These are phyloP conservation scores for Camillea tinctor DNA, from an alignment of 2,329 filamentous ascomycete species.

Conservation along the genomic window DNA sequence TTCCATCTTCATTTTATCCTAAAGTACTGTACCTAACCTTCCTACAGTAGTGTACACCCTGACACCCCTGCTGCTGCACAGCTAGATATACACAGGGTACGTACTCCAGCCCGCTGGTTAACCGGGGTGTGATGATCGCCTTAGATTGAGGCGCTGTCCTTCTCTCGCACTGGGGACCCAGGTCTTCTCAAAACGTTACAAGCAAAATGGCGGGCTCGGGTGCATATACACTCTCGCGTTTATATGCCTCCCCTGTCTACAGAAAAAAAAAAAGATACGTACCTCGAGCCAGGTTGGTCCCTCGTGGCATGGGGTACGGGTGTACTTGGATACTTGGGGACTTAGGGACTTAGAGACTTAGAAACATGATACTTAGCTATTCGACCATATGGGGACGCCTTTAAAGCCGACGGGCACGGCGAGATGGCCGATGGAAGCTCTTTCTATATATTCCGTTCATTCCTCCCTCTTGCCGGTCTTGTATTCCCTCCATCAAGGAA, in stretches of 20 bases:
- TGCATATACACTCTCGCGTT: constrained; percentile 24
- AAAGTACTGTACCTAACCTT: background rate
- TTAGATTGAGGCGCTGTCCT: constrained; percentile 11
- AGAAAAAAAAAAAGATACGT: constrained; percentile 14
- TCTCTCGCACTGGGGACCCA: constrained; percentile 21
- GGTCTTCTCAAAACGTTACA: constrained; percentile 24
- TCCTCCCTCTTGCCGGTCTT: constrained; percentile 21
- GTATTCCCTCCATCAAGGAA: constrained; percentile 25
- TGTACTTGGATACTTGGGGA: background rate
- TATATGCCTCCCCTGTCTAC: constrained; percentile 23
- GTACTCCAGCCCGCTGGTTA: background rate
- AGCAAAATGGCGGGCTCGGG: constrained; percentile 25
- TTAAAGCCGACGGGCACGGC: constrained; percentile 8
- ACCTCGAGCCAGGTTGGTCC: constrained; percentile 1
- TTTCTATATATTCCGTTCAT: constrained; percentile 28
- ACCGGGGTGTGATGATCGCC: constrained; percentile 10
- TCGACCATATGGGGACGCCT: background rate
- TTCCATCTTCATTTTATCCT: too few relatives aligned
- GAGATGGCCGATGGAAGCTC: constrained; percentile 20
- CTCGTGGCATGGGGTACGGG: constrained; percentile 14
- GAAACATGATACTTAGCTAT: background rate
- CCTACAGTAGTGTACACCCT: background rate
- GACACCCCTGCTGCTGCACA: background rate
- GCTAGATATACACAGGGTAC: background rate
- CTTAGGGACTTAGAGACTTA: background rate